Percentiles rank a stretch among this genome's conserved stretches.
phyloP scores from a whole-genome alignment of 768 basidiomycete species.

The Leccinum subgranulosum region DNA sequence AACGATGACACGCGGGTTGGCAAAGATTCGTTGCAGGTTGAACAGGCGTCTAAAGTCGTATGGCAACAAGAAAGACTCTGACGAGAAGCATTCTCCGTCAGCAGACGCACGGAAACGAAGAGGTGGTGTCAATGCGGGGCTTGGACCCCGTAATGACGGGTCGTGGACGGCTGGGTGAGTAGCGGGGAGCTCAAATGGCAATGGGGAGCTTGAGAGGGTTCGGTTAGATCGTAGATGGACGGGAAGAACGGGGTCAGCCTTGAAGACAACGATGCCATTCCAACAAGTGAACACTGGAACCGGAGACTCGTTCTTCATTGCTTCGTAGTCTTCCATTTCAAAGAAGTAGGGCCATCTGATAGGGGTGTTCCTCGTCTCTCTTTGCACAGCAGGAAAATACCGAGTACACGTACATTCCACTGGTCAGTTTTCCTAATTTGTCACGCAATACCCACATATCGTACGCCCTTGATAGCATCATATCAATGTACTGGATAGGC shows the following conservation, averaged over 20 bases:
- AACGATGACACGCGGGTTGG: constrained; percentile 39
- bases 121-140: constrained; percentile 19
- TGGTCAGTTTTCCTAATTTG: constrained; percentile 12
- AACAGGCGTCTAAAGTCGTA: constrained; percentile 42
- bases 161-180: constrained; percentile 15
- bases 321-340: constrained; percentile 33
- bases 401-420: constrained; percentile 8
- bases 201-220: constrained; percentile 34
- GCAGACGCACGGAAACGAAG: constrained; percentile 15
- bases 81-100: constrained; percentile 22
- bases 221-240: constrained; percentile 35
- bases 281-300: constrained; percentile 45
- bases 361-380: neutral
- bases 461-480: constrained; percentile 12
- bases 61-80: constrained; percentile 40
- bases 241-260: constrained; percentile 41
- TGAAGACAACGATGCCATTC: constrained; percentile 43
- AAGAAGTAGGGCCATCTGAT: constrained; percentile 41
- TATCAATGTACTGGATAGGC: neutral
- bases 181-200: constrained; percentile 14
- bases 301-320: constrained; percentile 37
- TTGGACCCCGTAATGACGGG: constrained; percentile 10
- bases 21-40: constrained; percentile 34
- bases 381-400: neutral
- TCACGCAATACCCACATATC: constrained; percentile 25